Percentiles rank a stretch among this genome's conserved stretches.
phyloP scores from a whole-genome alignment of 176 grass and related monocot genomes.

The Dactylis glomerata region DNA sequence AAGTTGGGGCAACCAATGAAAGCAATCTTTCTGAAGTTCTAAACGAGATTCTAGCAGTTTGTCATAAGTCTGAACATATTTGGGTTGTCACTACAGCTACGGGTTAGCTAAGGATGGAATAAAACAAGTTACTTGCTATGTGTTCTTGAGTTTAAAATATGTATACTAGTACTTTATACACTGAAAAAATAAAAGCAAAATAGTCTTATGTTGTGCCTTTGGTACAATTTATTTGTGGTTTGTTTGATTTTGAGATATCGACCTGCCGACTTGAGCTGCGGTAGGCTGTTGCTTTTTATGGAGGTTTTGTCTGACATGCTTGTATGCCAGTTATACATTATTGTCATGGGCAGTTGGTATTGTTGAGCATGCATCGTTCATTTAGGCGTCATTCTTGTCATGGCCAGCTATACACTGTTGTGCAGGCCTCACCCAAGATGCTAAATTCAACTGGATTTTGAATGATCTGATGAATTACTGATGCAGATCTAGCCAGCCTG shows the following conservation, averaged over 20 bases:
- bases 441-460: not conserved
- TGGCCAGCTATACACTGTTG: too few relatives aligned
- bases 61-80: slow-evolving; percentile 5
- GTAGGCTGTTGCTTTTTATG: not conserved
- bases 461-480: too few relatives aligned
- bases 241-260: not conserved
- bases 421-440: not conserved
- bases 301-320: not conserved
- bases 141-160: not conserved
- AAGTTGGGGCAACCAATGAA: not conserved
- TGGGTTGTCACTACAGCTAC: not conserved
- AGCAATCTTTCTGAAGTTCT: not conserved
- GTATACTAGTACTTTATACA: not conserved
- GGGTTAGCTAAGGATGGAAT: slow-evolving; percentile 6
- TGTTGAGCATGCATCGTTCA: not conserved
- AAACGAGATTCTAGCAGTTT: not conserved
- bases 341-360: not conserved
- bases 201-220: not conserved
- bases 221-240: not conserved
- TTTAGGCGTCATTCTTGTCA: not conserved
- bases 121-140: not conserved
- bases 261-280: not conserved
- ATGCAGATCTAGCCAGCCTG: too few relatives aligned
- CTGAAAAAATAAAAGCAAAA: not conserved
- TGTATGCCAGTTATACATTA: not conserved